phyloP scores from a whole-genome alignment of 2,329 filamentous ascomycete genomes.

The Neocucurbitaria cava region DNA sequence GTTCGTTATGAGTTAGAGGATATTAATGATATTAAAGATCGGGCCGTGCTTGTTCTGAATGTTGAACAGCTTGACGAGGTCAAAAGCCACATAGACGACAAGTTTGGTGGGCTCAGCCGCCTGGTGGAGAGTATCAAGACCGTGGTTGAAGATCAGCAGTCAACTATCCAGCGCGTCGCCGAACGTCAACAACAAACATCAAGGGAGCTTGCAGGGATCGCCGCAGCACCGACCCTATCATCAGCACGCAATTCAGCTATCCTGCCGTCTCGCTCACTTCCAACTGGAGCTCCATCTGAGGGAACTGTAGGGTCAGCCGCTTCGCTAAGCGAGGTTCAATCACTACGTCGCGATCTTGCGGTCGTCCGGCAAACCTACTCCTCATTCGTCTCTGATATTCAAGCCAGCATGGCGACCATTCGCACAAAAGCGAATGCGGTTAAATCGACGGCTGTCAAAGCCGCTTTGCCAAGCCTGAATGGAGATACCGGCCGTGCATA shows the following conservation, averaged over 20 bases:
- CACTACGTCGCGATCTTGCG: slow-evolving; percentile 84
- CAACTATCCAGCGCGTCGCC: slow-evolving; percentile 82
- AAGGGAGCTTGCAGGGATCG: slow-evolving; percentile 79
- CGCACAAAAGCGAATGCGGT: slow-evolving; percentile 82
- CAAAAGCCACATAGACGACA: slow-evolving; percentile 94
- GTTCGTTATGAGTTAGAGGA: slow-evolving; percentile 98
- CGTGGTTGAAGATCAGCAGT: slow-evolving; percentile 81
- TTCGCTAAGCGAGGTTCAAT: slow-evolving; percentile 80
- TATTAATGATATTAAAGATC: slow-evolving; percentile 89
- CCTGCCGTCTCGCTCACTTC: slow-evolving; percentile 38
- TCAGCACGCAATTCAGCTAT: slow-evolving; percentile 46
- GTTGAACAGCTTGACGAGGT: slow-evolving; percentile 94
- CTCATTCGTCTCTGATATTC: slow-evolving; percentile 85
- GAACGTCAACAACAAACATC: slow-evolving; percentile 89
- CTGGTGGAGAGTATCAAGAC: slow-evolving; percentile 88
- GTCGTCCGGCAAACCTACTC: slow-evolving; percentile 93
- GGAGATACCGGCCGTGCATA: slow-evolving; percentile 84
- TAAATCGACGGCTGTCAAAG: slow-evolving; percentile 76
- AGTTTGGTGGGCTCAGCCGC: slow-evolving; percentile 77
- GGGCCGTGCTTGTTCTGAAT: slow-evolving; percentile 93
- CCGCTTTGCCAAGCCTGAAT: slow-evolving; percentile 73
- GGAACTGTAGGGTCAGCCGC: slow-evolving; percentile 54
- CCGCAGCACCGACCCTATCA: slow-evolving; percentile 52
- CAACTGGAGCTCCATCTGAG: slow-evolving; percentile 26
- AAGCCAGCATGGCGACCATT: slow-evolving; percentile 84